Percentiles rank a stretch among this genome's conserved stretches.
These are phyloP conservation scores for Domatiomyces globalis DNA, from an alignment of 2,329 filamentous ascomycete species.

Conservation along the genomic window DNA sequence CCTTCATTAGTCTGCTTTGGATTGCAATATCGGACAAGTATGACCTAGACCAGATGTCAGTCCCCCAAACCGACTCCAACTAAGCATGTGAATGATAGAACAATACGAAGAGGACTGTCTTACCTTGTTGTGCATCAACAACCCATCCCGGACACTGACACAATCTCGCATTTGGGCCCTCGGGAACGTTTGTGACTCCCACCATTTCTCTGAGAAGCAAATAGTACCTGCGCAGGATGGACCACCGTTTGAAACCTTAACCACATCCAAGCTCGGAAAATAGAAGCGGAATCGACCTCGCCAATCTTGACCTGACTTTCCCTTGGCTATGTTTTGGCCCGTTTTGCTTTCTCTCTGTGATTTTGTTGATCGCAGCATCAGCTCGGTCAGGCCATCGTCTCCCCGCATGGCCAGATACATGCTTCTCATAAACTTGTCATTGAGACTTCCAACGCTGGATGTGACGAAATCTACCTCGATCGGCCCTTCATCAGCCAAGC, in stretches of 20 bases:
- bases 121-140: slow-evolving; percentile 83
- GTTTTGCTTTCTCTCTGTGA: slow-evolving; percentile 6
- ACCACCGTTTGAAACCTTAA: slow-evolving; percentile 51
- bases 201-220: slow-evolving; percentile 62
- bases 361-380: slow-evolving; percentile 23
- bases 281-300: slow-evolving; percentile 43
- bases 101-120: slow-evolving; percentile 22
- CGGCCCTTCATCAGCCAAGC: slow-evolving; percentile 42
- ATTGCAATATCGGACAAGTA: slow-evolving; percentile 7
- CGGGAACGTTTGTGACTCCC: slow-evolving; percentile 54
- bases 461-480: slow-evolving; percentile 27
- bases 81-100: neutral
- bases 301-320: neutral
- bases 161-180: slow-evolving; percentile 59
- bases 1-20: slow-evolving; percentile 1
- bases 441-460: slow-evolving; percentile 69
- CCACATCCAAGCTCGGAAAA: slow-evolving; percentile 63
- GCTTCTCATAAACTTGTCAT: slow-evolving; percentile 47
- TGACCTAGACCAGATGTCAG: slow-evolving; percentile 3
- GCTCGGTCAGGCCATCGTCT: slow-evolving; percentile 34
- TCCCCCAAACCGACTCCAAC: neutral
- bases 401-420: slow-evolving; percentile 48
- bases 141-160: slow-evolving; percentile 51
- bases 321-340: neutral
- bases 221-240: slow-evolving; percentile 61